A percentile compares a stretch with the other conserved stretches of the same genome.
phyloP scores from a whole-genome alignment of 192 early-diverging fungal species.

The Gaertneriomyces semiglobifer region DNA sequence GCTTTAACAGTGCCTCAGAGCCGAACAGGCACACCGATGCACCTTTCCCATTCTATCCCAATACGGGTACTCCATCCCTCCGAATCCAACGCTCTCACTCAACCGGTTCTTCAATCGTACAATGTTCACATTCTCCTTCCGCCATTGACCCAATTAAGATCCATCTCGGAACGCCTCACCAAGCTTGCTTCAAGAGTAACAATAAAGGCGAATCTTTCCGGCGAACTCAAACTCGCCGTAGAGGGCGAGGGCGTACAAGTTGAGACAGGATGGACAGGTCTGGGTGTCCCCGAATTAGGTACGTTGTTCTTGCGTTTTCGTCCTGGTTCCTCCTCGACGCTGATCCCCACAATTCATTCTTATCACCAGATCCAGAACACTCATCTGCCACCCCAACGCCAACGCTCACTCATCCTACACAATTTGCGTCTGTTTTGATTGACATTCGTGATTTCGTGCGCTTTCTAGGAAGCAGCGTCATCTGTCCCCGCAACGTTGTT shows the following conservation, averaged over 20 bases:
- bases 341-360: neutral
- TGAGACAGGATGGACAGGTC: conserved; percentile 56
- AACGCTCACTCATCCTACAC: conserved; percentile 24
- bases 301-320: conserved; percentile 7
- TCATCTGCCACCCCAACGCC: conserved; percentile 1
- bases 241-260: conserved; percentile 58
- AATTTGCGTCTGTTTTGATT: conserved; percentile 65
- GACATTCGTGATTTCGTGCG: conserved; percentile 72
- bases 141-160: conserved; percentile 58
- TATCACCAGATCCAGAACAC: conserved; percentile 4
- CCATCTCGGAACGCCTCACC: conserved; percentile 66
- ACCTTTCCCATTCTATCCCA: conserved; percentile 60
- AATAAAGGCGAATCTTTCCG: conserved; percentile 67
- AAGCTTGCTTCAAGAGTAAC: conserved; percentile 55
- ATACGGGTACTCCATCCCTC: conserved; percentile 48
- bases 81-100: conserved; percentile 55
- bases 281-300: conserved; percentile 61
- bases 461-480: conserved; percentile 70
- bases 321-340: neutral
- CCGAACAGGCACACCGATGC: conserved; percentile 36
- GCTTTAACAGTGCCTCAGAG: conserved; percentile 26
- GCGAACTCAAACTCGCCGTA: conserved; percentile 59
- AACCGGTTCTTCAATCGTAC: conserved; percentile 56
- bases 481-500: conserved; percentile 75
- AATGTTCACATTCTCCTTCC: conserved; percentile 78